These are phyloP conservation scores for Akebia trifoliata DNA, from an alignment of 164 flowering plant species.

Conservation along the genomic window DNA sequence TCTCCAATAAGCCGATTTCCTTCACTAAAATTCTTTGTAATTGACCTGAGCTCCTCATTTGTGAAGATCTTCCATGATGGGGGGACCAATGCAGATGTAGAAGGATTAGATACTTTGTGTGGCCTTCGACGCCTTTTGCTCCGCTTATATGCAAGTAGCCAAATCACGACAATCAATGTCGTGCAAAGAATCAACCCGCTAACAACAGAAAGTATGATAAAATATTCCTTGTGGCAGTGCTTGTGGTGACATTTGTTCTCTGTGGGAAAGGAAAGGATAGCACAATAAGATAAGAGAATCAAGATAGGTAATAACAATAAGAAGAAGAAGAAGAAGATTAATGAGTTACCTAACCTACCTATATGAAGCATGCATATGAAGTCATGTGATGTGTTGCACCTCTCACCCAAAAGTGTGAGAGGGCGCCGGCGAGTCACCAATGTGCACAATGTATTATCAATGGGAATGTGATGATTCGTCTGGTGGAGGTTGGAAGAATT, in stretches of 20 bases:
- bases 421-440: constrained; percentile 40
- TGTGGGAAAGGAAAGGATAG: constrained; percentile 19
- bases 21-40: constrained; percentile 92
- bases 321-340: neutral
- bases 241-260: constrained; percentile 54
- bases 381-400: constrained; percentile 55
- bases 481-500: constrained; percentile 34
- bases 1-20: constrained; percentile 89
- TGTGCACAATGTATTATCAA: constrained; percentile 30
- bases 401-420: constrained; percentile 34
- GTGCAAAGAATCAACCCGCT: constrained; percentile 80
- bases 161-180: constrained; percentile 61
- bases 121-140: constrained; percentile 66
- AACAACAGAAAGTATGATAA: constrained; percentile 70
- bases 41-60: constrained; percentile 70
- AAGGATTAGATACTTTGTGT: constrained; percentile 55
- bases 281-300: neutral
- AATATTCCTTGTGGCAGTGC: constrained; percentile 78
- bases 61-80: constrained; percentile 83
- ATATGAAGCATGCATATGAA: constrained; percentile 60
- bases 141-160: constrained; percentile 74
- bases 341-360: constrained; percentile 30
- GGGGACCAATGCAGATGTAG: constrained; percentile 65
- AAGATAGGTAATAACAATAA: neutral
- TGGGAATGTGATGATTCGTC: too few species aligned